Base-by-base conservation (phyloP, 108 stramenopile species). In the Nitzschia sp. region DNA sequence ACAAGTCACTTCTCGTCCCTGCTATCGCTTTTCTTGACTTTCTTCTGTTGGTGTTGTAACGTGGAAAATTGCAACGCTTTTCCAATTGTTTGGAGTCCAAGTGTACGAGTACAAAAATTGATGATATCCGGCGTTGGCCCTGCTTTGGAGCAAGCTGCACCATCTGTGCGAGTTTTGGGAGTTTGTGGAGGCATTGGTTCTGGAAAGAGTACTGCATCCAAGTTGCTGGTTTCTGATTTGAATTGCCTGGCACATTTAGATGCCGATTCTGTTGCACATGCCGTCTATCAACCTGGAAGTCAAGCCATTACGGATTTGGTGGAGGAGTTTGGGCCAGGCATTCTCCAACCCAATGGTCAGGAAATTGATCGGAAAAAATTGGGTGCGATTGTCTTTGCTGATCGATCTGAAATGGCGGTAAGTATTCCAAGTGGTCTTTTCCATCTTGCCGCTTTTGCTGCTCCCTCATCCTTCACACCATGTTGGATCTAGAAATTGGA, bases 131-230 rank as follows among this genome's bases (percentile, higher is more conserved):
- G 29, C 5, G 29, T 5, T 34, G 29, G 29, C 29, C 3, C 29
- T 5, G 29, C 5, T 34, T 34, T 5, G 29, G 29, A 34, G 5
- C 29, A 34, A 34, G 29, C 29, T 34, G 29, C 29, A 5, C 29
- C 29, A 34, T 5, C 53, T 22, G 8, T n/a, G 71, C 40, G 58
- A 63, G 82, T 89, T 42, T 43, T 92, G 26, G 91, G 91, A 1
- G 73, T 92, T 34, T 86, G 86, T 64, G 91, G 91, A 10, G 86
- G 88, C 29, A 89, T 89, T 61, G 91, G 87, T 3, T 84, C 88
- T 0, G 91, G 91, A 9, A 92, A 92, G 53, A 86, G 85, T 52
- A 78, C 73, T 10, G 88, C 86, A 10, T 92, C 85, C 63, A 64
- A 84, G 65, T 41, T 89, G 20, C 73, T 92, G 64, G 85, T 87